A percentile compares a stretch with the other conserved stretches of the same genome.
These are phyloP conservation scores for Epichloe brachyelytri DNA, from an alignment of 2,329 filamentous ascomycete genomes.

Conservation along the genomic window DNA sequence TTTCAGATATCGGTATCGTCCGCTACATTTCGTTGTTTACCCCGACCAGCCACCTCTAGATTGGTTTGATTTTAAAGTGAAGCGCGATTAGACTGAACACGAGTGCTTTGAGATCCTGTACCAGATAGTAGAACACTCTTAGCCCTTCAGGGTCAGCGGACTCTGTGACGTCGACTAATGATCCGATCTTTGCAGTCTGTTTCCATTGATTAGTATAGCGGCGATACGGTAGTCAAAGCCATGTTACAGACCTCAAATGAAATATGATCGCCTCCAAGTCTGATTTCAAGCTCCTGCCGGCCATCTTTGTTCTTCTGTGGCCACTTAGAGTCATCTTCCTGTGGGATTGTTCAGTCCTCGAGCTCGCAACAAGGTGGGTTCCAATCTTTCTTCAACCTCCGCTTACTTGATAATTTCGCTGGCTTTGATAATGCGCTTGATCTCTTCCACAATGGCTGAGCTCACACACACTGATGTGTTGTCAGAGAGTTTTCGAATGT, in stretches of 20 bases:
- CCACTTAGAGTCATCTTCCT: constrained; percentile 99
- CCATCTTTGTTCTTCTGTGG: constrained; percentile 99
- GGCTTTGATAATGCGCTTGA: constrained; percentile 92
- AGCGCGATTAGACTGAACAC: constrained; percentile 93
- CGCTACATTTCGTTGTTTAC: neutral
- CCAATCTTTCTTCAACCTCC: neutral
- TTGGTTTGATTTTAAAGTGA: constrained; percentile 92
- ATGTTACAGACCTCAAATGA: constrained; percentile 71
- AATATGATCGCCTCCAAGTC: constrained; percentile 88
- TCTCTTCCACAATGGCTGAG: constrained; percentile 77
- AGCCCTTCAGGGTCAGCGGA: constrained; percentile 92
- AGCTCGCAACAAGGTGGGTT: no score
- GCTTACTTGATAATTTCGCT: constrained; percentile 92
- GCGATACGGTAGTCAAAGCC: neutral
- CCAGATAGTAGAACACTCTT: constrained; percentile 95
- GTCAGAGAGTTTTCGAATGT: neutral
- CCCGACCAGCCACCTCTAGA: constrained; percentile 27
- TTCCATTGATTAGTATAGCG: neutral
- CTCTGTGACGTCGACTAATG: constrained; percentile 90
- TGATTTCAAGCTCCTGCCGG: constrained; percentile 89
- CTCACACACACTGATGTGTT: constrained; percentile 75
- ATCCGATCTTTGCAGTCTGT: constrained; percentile 95
- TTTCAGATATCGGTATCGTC: no score
- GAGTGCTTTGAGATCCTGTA: constrained; percentile 91
- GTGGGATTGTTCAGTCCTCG: constrained; percentile 2